A percentile compares a stretch with the other conserved stretches of the same genome.
These are phyloP conservation scores for Syncephalastrum sp. DNA, from an alignment of 371 early-diverging fungal genomes.

Conservation along the genomic window DNA sequence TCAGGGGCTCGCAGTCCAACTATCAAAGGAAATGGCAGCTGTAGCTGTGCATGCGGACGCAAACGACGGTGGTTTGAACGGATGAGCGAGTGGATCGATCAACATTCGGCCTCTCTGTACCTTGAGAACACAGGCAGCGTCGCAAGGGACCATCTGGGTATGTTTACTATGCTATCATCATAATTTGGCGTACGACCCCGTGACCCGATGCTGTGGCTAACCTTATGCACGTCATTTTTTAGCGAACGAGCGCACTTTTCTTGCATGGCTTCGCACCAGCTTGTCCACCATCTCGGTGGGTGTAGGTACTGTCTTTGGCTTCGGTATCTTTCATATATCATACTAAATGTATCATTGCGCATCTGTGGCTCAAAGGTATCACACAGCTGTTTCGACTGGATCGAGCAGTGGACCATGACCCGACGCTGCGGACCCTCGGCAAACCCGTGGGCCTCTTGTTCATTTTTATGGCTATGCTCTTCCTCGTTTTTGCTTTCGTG, in stretches of 20 bases:
- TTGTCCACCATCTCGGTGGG: conserved; percentile 75
- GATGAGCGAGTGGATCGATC: conserved; percentile 3
- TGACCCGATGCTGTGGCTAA: neutral
- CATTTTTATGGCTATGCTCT: conserved; percentile 59
- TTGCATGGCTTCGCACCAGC: conserved; percentile 79
- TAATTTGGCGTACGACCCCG: neutral
- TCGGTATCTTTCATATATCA: neutral
- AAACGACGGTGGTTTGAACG: neutral
- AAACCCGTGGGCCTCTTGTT: conserved; percentile 54
- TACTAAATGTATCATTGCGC: conserved; percentile 2
- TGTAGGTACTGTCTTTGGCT: conserved; percentile 41
- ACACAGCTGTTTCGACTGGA: conserved; percentile 72
- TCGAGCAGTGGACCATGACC: conserved; percentile 22
- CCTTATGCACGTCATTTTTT: neutral
- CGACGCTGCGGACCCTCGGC: conserved; percentile 18
- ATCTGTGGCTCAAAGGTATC: conserved; percentile 39
- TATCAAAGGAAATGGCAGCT: neutral
- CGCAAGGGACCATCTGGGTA: conserved; percentile 75
- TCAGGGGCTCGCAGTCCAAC: too few relatives aligned
- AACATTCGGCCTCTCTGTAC: conserved; percentile 23
- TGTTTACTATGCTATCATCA: conserved; percentile 4
- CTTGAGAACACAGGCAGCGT: conserved; percentile 76
- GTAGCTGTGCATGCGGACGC: too few relatives aligned
- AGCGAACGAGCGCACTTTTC: conserved; percentile 81
- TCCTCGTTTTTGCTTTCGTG: conserved; percentile 59